These are phyloP conservation scores for Dalbergia oliveri DNA, from an alignment of 306 rosid species.

Conservation along the genomic window DNA sequence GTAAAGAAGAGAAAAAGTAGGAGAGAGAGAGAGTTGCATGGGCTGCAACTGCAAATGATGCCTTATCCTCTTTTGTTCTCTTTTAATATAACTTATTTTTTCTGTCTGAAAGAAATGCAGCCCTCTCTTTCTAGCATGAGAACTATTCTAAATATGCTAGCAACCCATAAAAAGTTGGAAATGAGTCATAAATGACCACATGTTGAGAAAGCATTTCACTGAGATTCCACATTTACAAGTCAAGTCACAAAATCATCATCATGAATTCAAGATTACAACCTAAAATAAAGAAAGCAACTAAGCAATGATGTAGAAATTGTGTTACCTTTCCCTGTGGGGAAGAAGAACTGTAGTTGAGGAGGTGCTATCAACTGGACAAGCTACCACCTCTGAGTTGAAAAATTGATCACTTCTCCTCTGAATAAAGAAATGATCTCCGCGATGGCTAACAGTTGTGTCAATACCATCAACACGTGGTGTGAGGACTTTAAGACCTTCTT, in stretches of 20 bases:
- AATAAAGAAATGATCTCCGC: conserved; percentile 86
- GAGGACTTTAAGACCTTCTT: conserved; percentile 73
- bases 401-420: conserved; percentile 72
- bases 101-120: not conserved
- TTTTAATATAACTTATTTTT: too few species aligned
- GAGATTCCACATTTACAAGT: conserved; percentile 27
- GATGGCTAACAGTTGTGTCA: conserved; percentile 81
- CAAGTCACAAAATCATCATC: conserved; percentile 20
- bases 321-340: conserved; percentile 92
- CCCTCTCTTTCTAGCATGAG: not conserved
- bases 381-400: conserved; percentile 89
- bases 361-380: conserved; percentile 72
- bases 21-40: not conserved
- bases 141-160: conserved; percentile 21
- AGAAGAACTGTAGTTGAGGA: conserved; percentile 73
- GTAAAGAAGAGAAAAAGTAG: not conserved
- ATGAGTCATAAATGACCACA: conserved; percentile 4
- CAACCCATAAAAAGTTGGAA: conserved; percentile 16
- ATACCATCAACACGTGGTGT: conserved; percentile 84
- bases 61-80: too few species aligned
- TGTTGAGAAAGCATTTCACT: conserved; percentile 28
- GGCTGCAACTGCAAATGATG: not conserved
- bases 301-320: conserved; percentile 20
- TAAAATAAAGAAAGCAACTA: conserved; percentile 32
- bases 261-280: conserved; percentile 15